A percentile compares a stretch with the other conserved stretches of the same genome.
These are phyloP conservation scores for Wickerhamiella domercqiae DNA, from an alignment of 805 yeast species.

Conservation along the genomic window DNA sequence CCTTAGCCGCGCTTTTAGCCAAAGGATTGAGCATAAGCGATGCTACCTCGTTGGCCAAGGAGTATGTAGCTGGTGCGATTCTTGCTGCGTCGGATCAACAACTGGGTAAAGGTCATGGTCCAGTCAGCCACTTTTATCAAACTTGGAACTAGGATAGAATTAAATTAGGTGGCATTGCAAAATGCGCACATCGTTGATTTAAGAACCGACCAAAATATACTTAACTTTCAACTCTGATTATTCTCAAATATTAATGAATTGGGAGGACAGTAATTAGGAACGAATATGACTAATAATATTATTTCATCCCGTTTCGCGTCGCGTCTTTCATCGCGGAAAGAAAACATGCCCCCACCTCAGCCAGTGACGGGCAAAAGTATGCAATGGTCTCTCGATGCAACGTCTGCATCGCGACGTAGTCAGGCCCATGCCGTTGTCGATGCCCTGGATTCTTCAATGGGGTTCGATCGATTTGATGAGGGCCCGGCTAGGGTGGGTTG, in stretches of 20 bases:
- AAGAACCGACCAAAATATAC: not conserved
- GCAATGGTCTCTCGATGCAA: conserved; percentile 7
- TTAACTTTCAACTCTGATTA: not conserved
- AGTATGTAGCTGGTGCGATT: conserved; percentile 51
- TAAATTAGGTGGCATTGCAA: too few relatives aligned
- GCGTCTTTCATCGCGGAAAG: conserved; percentile 2
- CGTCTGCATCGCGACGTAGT: conserved; percentile 9
- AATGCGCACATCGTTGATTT: not conserved
- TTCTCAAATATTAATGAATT: too few relatives aligned
- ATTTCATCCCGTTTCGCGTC: too few relatives aligned
- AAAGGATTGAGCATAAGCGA: conserved; percentile 31
- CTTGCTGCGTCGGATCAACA: conserved; percentile 30
- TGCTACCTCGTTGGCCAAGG: conserved; percentile 42
- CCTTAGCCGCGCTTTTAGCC: conserved; percentile 65
- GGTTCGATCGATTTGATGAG: conserved; percentile 62
- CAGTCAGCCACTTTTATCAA: conserved; percentile 47
- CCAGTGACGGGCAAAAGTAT: not conserved
- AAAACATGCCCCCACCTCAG: not conserved
- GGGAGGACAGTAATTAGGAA: too few relatives aligned
- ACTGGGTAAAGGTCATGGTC: conserved; percentile 42
- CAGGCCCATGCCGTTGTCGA: conserved; percentile 26
- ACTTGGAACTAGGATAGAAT: conserved; percentile 6
- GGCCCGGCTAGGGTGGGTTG: conserved; percentile 72
- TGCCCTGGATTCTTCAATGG: conserved; percentile 66
- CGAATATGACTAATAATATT: too few relatives aligned